Percentiles rank a stretch among this genome's conserved stretches.
Conservation (phyloP, 1,284 basidiomycete species). For the Trametes hirsuta region DNA sequence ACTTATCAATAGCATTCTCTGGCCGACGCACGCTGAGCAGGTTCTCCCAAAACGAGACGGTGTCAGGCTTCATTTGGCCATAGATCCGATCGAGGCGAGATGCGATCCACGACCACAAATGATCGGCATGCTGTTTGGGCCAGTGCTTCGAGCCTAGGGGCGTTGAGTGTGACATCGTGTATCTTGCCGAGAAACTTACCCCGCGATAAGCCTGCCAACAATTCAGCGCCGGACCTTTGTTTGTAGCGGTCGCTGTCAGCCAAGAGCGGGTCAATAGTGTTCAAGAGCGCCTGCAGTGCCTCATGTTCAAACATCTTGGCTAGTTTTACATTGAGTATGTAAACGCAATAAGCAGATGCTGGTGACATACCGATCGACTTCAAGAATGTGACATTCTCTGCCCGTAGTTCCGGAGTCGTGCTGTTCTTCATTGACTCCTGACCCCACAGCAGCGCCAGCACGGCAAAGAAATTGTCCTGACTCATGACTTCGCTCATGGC, state of each 20-base stretch:
- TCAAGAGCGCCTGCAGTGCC: conserved; percentile 56
- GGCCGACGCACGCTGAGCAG: conserved; percentile 55
- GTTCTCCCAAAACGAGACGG: conserved; percentile 73
- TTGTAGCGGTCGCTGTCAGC: conserved; percentile 85
- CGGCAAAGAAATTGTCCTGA: conserved; percentile 62
- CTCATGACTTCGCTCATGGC: conserved; percentile 57
- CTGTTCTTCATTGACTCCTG: conserved; percentile 69
- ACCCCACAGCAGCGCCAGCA: conserved; percentile 64
- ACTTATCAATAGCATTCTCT: background rate
- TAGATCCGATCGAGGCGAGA: conserved; percentile 75
- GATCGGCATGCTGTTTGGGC: conserved; percentile 61
- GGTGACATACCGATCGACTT: conserved; percentile 63
- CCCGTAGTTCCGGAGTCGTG: conserved; percentile 56
- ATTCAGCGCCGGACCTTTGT: conserved; percentile 89
- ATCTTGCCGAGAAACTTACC: conserved; percentile 41
- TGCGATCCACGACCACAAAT: conserved; percentile 84
- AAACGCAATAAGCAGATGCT: conserved; percentile 9
- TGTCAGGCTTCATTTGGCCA: conserved; percentile 83
- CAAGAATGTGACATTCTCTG: conserved; percentile 68
- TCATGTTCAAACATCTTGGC: conserved; percentile 69
- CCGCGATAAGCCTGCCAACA: conserved; percentile 76
- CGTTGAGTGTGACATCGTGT: conserved; percentile 11
- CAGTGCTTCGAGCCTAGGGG: conserved; percentile 89
- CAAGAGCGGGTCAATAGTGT: conserved; percentile 61
- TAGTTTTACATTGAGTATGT: conserved; percentile 32